Evolutionary conservation across 1,284 basidiomycete genomes (phyloP), one percentile per base, ranked within the genome.

Genomic region (Termitomyces sp.): DNA sequence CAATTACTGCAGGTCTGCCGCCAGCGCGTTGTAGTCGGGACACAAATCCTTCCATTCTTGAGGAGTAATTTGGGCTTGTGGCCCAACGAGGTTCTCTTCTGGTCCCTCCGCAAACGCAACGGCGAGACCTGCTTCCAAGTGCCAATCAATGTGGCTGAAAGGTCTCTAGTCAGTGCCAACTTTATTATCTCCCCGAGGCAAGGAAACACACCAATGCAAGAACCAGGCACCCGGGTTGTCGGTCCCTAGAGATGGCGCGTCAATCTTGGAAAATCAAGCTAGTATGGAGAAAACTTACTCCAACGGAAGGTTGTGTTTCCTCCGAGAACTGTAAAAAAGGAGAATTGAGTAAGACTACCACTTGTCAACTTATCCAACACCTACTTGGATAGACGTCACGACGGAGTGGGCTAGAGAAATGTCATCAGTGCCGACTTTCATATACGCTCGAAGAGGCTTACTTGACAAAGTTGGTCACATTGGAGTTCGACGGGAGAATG

Each of bases 181-280:
- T 15, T 38, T 13, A 43, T 46, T 2, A 3, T 24, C n/a, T 40
- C 50, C 19, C 15, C 39, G 40, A n/a, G 5, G 19, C 50, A 42
- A 31, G 26, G 8, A 17, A 43, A 49, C 65, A 30, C 45, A 71
- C 68, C 71, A 73, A 57, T 64, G 72, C 53, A 73, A 64, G 67
- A 73, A 71, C 72, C 72, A 73, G 6, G 72, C 68, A 24, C 72
- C 71, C 3, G 72, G 68, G 58, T 73, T 73, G 40, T 66, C 66
- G 24, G 60, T 60, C 56, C 63, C 64, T 65, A 15, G 6, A 17
- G 39, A 36, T 19, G n/a, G 36, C 10, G 12, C 3, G 28, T 46
- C 17, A 55, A 15, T 12, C 36, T 34, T 19, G 50, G 8, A n/a
- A 31, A 34, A 34, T 10, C 7, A 36, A 24, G 40, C 9, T 36